Evolutionary conservation across 345 rosid genomes (phyloP).

Genomic region (Psidium friedrichsthalianum): DNA sequence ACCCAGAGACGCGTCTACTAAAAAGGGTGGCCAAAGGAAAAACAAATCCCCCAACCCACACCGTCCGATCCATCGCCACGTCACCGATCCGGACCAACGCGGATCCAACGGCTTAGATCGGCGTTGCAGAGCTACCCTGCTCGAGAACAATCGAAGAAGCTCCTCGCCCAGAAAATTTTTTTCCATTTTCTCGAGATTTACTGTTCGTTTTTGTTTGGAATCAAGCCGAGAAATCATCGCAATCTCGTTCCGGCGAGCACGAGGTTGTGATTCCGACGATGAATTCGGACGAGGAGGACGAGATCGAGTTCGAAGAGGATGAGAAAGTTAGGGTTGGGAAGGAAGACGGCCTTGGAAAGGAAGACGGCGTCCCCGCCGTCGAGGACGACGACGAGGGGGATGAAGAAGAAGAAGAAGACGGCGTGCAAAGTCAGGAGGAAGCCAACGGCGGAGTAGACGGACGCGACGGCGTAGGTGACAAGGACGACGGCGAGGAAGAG

Average conservation of each 20-base stretch:
- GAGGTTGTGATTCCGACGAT: background rate
- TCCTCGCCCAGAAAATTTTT: constrained; percentile 9
- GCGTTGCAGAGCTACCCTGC: constrained; percentile 36
- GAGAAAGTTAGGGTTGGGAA: background rate
- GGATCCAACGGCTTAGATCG: constrained; percentile 50
- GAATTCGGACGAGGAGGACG: background rate
- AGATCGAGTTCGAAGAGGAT: background rate
- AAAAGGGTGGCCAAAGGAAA: background rate
- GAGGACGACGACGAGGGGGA: constrained; percentile 24
- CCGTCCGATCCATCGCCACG: constrained; percentile 5
- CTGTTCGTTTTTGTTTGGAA: constrained; percentile 3
- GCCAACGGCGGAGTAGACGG: constrained; percentile 25
- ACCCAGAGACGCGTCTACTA: background rate
- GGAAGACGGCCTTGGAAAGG: constrained; percentile 25
- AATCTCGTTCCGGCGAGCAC: background rate
- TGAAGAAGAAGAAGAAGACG: constrained; percentile 15
- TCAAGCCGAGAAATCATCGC: background rate
- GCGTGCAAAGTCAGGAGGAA: constrained; percentile 14
- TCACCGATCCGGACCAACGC: constrained; percentile 13
- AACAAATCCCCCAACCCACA: background rate
- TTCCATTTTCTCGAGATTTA: constrained; percentile 1
- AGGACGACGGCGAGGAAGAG: constrained; percentile 31
- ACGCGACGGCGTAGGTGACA: constrained; percentile 9
- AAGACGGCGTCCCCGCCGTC: constrained; percentile 31
- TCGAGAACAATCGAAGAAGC: constrained; percentile 3